These are phyloP conservation scores for Pseudogymnoascus sp. DNA, from an alignment of 2,329 filamentous ascomycete species.

Conservation along the genomic window DNA sequence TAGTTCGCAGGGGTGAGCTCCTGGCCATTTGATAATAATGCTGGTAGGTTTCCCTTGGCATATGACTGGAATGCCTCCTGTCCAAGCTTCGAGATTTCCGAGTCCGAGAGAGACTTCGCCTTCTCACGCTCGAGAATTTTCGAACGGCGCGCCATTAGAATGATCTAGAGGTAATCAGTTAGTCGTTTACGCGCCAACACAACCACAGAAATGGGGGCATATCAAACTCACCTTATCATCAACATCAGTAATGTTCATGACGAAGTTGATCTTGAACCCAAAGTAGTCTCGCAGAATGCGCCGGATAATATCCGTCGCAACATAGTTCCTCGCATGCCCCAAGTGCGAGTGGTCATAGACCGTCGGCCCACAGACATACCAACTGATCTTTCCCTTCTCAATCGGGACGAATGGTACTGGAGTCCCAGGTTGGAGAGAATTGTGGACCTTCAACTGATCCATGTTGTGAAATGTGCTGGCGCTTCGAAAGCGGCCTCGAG, in stretches of 20 bases:
- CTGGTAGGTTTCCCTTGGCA: constrained; percentile 45
- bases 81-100: constrained; percentile 40
- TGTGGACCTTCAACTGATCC: constrained; percentile 24
- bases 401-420: constrained; percentile 24
- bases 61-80: constrained; percentile 48
- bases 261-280: constrained; percentile 56
- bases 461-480: neutral
- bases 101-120: constrained; percentile 52
- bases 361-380: constrained; percentile 67
- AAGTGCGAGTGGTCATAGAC: constrained; percentile 62
- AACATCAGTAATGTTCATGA: constrained; percentile 66
- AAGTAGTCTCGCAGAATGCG: constrained; percentile 62
- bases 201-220: neutral
- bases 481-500: neutral
- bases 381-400: constrained; percentile 35
- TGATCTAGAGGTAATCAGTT: constrained; percentile 41
- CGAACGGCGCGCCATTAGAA: constrained; percentile 65
- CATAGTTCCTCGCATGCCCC: constrained; percentile 66
- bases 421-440: constrained; percentile 24
- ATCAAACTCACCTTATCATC: constrained; percentile 44
- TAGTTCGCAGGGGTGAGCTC: constrained; percentile 44
- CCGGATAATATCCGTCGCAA: constrained; percentile 62
- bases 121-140: constrained; percentile 70
- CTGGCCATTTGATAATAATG: constrained; percentile 37
- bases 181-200: constrained; percentile 8